Conservation (phyloP, 345 rosid species). For the Ricinus communis region DNA sequence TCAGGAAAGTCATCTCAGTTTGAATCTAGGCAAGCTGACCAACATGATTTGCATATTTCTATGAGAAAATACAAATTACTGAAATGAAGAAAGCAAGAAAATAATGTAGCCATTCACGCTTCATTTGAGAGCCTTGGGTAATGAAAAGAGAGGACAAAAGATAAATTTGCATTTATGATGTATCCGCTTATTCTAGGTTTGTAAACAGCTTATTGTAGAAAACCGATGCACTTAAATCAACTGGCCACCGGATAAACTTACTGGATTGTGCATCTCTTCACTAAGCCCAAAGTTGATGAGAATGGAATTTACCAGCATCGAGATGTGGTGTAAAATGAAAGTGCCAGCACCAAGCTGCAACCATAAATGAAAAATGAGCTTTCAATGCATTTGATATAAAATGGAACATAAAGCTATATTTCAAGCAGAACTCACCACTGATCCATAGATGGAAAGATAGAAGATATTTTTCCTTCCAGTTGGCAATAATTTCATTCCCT, state of each 20-base stretch:
- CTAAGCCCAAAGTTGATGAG: constrained; percentile 78
- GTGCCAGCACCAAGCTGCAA: constrained; percentile 88
- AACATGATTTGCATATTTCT: not conserved
- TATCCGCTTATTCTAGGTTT: too few relatives aligned
- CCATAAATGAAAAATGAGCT: constrained; percentile 21
- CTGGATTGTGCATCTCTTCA: constrained; percentile 93
- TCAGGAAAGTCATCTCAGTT: not conserved
- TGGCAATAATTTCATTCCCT: constrained; percentile 83
- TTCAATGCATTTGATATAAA: constrained; percentile 5
- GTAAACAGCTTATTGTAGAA: not conserved
- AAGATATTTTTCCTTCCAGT: constrained; percentile 65
- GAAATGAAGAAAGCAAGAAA: not conserved
- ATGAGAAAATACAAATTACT: not conserved
- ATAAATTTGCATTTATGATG: too few relatives aligned
- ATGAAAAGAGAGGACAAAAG: not conserved
- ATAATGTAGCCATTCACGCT: not conserved
- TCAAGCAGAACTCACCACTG: constrained; percentile 54
- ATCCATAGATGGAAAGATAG: constrained; percentile 65
- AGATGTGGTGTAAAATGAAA: constrained; percentile 72
- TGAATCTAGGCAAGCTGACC: not conserved
- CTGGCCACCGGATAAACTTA: constrained; percentile 33
- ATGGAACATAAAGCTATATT: not conserved
- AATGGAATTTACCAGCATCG: constrained; percentile 67
- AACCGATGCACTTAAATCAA: not conserved
- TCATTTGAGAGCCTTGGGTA: not conserved